Percentiles rank a stretch among this genome's conserved stretches.
These are phyloP conservation scores for Cystobasidiopsis lactophilus DNA, from an alignment of 768 basidiomycete genomes.

Conservation along the genomic window DNA sequence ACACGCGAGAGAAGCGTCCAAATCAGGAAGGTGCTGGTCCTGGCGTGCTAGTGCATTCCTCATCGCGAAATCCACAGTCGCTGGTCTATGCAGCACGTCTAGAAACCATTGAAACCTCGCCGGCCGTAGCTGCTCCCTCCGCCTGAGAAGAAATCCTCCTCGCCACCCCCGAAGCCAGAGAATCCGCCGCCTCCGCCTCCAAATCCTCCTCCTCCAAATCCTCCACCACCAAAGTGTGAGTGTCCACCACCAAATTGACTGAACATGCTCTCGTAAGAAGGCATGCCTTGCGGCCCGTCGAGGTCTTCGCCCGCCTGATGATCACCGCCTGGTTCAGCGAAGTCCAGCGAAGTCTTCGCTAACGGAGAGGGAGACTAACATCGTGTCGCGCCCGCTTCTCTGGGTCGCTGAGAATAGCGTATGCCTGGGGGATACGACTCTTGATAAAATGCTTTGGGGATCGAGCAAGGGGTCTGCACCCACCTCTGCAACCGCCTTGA, in stretches of 20 bases:
- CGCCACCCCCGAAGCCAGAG: background rate
- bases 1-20: too few relatives aligned
- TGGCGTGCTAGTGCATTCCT: too few relatives aligned
- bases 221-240: slow-evolving; percentile 1
- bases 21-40: too few relatives aligned
- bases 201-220: slow-evolving; percentile 12
- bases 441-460: too few relatives aligned
- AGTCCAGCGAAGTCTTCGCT: too few relatives aligned
- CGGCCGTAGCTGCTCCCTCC: background rate
- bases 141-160: background rate
- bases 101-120: background rate
- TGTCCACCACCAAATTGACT: too few relatives aligned
- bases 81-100: too few relatives aligned
- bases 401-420: slow-evolving; percentile 60
- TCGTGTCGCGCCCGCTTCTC: slow-evolving; percentile 20
- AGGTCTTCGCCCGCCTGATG: background rate
- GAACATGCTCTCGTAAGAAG: background rate
- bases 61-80: too few relatives aligned
- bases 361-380: background rate
- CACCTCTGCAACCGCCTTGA: slow-evolving; percentile 35
- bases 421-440: slow-evolving; percentile 59
- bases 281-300: background rate
- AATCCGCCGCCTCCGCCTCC: too few relatives aligned
- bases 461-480: background rate
- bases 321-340: background rate